A percentile compares a stretch with the other conserved stretches of the same genome.
Conservation (phyloP, 2,329 filamentous ascomycete genomes). For the Orbilia javanica region DNA sequence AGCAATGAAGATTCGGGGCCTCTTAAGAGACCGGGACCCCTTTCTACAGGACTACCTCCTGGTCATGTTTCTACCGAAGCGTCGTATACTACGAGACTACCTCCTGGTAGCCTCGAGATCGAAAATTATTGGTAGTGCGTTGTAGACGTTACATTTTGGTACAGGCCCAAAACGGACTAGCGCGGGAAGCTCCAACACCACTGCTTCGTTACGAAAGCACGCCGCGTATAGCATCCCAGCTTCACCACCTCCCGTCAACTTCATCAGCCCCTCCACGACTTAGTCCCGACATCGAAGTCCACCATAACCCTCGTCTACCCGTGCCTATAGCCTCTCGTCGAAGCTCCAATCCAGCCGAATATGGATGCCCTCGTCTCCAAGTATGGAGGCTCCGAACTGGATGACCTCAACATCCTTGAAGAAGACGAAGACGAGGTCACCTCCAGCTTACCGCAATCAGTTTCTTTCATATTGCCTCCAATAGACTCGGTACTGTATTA, state of each 20-base stretch:
- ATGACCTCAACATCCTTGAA: conserved; percentile 71
- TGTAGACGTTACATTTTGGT: conserved; percentile 39
- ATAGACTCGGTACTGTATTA: conserved; percentile 79
- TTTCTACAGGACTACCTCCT: no score
- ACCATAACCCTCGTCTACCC: conserved; percentile 6
- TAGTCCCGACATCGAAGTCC: conserved; percentile 9
- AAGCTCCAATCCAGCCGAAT: conserved; percentile 11
- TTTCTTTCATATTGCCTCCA: conserved; percentile 95
- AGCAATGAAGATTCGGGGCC: no score
- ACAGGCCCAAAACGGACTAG: conserved; percentile 31
- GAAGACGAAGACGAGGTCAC: conserved; percentile 77
- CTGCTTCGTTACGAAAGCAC: conserved; percentile 57
- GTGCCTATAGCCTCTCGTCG: background rate
- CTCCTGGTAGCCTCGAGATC: no score
- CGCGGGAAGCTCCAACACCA: conserved; percentile 39
- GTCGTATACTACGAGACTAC: no score
- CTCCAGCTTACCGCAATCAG: conserved; percentile 79
- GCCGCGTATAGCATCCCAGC: conserved; percentile 56
- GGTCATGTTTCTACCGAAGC: no score
- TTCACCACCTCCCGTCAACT: conserved; percentile 36
- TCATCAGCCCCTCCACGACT: conserved; percentile 34
- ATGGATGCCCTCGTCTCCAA: conserved; percentile 96
- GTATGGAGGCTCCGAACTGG: conserved; percentile 84
- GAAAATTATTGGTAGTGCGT: no score
- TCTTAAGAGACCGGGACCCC: no score